Evolutionary conservation across 2,329 filamentous ascomycete species (phyloP), one percentile per base, ranked within the genome.

Genomic region (Ascochyta fabae): DNA sequence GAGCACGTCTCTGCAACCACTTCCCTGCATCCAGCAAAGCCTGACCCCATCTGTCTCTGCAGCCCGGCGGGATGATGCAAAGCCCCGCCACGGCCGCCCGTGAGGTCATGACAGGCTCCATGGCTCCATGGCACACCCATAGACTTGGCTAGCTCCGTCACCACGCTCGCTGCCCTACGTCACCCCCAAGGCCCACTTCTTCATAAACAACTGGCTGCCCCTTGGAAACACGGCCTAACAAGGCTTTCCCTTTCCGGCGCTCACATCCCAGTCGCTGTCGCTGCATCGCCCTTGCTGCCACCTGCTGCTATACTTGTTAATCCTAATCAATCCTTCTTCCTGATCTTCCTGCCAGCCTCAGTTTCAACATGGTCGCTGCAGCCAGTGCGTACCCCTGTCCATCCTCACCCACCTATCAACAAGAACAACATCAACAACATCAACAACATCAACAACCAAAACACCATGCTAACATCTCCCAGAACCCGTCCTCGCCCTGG

Each of bases 401-500:
- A 40, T 16, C 38, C 34, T 31, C 36, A 42, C 36, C 22, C 22
- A 16, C 33, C 29, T 13, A 35, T 9, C 8, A 35, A 34, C 9
- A 7, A 10, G 24, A 16, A 16, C 16, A 16, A 16, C 16, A 16
- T 16, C 16, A 16, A 16, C 16, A 16, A 16, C 16, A 16, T 16
- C 16, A 16, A 16, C 16, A 16, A 35, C 40, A 26, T 16, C 15
- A 23, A 19, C 22, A 12, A 23, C 33, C 24, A 39, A 12, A 36
- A n/a, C n/a, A 16, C 42, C 42, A 31, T 42, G 41, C 43, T 44
- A 38, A 19, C 43, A 27, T 26, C 42, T 42, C 23, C 1, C 68
- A 88, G 86, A 85, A 68, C 80, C 82, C 52, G 53, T 81, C 43
- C 75, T 88, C 67, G 83, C 81, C 62, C 71, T 86, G 42, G 59